Conservation (phyloP, 2,329 filamentous ascomycete species). For the Tolypocladium tundrense region DNA sequence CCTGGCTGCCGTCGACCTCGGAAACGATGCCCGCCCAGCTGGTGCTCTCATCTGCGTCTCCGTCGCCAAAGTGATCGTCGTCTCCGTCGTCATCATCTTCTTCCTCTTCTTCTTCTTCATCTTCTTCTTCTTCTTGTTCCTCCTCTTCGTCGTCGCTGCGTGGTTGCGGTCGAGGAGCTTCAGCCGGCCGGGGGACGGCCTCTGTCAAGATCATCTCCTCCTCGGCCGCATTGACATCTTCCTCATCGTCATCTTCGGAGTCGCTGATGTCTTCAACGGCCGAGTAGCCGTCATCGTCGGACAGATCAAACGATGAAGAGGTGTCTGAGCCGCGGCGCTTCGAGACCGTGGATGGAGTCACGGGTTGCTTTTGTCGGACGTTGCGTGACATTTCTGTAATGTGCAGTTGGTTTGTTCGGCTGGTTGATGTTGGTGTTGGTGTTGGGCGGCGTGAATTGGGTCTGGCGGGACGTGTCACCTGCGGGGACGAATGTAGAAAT, state of each 20-base stretch:
- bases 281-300: constrained; percentile 65
- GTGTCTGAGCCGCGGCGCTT: constrained; percentile 40
- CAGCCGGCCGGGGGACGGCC: constrained; percentile 25
- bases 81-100: constrained; percentile 25
- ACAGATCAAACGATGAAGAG: constrained; percentile 47
- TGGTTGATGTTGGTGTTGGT: not conserved
- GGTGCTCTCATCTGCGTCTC: constrained; percentile 31
- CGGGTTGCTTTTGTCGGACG: constrained; percentile 35
- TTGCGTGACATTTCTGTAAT: constrained; percentile 39
- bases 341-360: constrained; percentile 31
- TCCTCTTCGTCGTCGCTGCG: constrained; percentile 13
- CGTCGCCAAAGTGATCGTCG: constrained; percentile 27
- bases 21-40: constrained; percentile 48
- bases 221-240: constrained; percentile 68
- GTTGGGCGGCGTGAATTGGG: not conserved
- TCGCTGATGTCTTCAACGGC: constrained; percentile 73
- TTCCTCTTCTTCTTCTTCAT: constrained; percentile 27
- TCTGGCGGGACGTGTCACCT: not conserved
- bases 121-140: constrained; percentile 21
- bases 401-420: not conserved
- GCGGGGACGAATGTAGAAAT: not conserved
- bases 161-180: constrained; percentile 40
- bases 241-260: constrained; percentile 67
- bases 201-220: constrained; percentile 59
- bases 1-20: constrained; percentile 31